These are phyloP conservation scores for Wallacemonas sp. DNA, from an alignment of 208 protist genomes.

Conservation along the genomic window DNA sequence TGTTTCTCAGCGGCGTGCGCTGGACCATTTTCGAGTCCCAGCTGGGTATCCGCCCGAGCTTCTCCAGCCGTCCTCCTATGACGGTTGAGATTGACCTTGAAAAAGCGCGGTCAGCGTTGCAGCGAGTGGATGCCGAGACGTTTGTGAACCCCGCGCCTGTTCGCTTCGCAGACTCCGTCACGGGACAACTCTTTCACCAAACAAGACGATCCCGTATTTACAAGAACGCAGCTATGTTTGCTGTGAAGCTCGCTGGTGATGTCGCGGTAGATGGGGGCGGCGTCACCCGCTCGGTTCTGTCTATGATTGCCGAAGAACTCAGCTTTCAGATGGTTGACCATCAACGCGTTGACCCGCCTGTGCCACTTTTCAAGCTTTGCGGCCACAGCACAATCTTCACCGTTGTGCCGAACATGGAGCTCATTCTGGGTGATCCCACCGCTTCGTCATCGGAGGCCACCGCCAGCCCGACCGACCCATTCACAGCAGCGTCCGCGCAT, in stretches of 20 bases:
- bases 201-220: conserved; percentile 66
- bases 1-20: conserved; percentile 75
- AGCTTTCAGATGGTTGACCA: conserved; percentile 57
- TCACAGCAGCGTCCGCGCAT: too few relatives aligned
- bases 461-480: conserved; percentile 19
- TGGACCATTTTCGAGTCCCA: conserved; percentile 81
- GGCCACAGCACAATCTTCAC: conserved; percentile 82
- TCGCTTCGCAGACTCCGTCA: conserved; percentile 25
- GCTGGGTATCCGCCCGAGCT: conserved; percentile 48
- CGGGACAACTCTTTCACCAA: conserved; percentile 76
- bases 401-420: conserved; percentile 81
- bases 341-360: conserved; percentile 53
- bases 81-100: conserved; percentile 61
- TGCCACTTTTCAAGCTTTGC: conserved; percentile 83
- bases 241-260: conserved; percentile 57
- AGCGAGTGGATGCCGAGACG: conserved; percentile 28
- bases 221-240: conserved; percentile 78
- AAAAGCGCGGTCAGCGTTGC: conserved; percentile 26
- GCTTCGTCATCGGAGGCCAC: conserved; percentile 32
- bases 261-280: conserved; percentile 77
- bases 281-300: conserved; percentile 82
- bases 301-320: conserved; percentile 86
- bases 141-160: conserved; percentile 17
- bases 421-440: conserved; percentile 35
- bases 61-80: conserved; percentile 26